phyloP scores from a whole-genome alignment of 2,329 filamentous ascomycete genomes.

The Scedosporium dehoogii region DNA sequence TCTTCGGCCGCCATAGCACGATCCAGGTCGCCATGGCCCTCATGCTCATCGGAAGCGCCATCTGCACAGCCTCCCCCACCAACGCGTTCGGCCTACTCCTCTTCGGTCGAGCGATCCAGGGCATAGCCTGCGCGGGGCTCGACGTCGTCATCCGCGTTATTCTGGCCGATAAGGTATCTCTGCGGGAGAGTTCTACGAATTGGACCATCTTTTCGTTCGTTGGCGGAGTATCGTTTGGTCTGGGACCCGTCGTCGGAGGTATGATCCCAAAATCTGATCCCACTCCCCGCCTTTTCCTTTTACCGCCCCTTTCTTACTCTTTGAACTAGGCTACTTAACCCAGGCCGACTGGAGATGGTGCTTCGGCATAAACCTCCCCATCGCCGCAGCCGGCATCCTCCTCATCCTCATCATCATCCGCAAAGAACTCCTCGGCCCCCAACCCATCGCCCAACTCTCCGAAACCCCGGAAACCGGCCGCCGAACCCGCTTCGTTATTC shows the following conservation, averaged over 20 bases:
- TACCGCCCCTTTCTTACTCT: slow-evolving; percentile 9
- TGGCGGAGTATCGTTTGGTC: slow-evolving; percentile 46
- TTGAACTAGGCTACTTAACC: slow-evolving; percentile 24
- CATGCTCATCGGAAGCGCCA: slow-evolving; percentile 49
- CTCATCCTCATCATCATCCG: slow-evolving; percentile 46
- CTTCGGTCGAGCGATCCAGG: slow-evolving; percentile 53
- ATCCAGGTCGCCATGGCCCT: slow-evolving; percentile 47
- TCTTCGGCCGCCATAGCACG: slow-evolving; percentile 51
- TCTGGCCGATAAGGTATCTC: slow-evolving; percentile 53
- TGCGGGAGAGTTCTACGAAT: slow-evolving; percentile 52
- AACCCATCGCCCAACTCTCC: slow-evolving; percentile 34
- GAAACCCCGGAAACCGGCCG: slow-evolving; percentile 23
- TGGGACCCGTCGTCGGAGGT: slow-evolving; percentile 53
- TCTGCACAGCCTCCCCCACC: slow-evolving; percentile 49
- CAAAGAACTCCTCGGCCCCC: slow-evolving; percentile 45
- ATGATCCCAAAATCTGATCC: background rate
- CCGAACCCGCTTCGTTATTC: slow-evolving; percentile 25
- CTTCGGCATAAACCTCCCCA: slow-evolving; percentile 54
- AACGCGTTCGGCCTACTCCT: slow-evolving; percentile 48
- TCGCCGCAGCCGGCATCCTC: slow-evolving; percentile 40
- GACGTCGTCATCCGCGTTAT: slow-evolving; percentile 51
- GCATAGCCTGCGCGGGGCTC: slow-evolving; percentile 50
- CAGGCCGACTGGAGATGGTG: slow-evolving; percentile 54
- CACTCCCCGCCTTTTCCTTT: background rate
- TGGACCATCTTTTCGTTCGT: slow-evolving; percentile 53